A percentile compares a stretch with the other conserved stretches of the same genome.
phyloP scores from a whole-genome alignment of 2,329 filamentous ascomycete species.

The Xylaria sp. region DNA sequence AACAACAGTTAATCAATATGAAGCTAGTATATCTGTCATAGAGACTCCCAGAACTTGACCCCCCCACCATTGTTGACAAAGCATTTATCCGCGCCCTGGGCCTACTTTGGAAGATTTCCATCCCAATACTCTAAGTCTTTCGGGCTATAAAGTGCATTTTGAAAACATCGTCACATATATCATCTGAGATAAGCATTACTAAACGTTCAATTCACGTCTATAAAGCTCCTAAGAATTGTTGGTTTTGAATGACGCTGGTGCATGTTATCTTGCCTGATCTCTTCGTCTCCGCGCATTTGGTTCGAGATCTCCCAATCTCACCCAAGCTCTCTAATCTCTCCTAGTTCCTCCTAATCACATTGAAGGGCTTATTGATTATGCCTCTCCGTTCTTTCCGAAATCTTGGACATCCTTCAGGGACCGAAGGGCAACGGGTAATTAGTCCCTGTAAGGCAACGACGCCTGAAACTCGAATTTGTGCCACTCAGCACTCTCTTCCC shows the following conservation, averaged over 20 bases:
- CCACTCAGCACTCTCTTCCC: background rate
- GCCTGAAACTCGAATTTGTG: background rate
- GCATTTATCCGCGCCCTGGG: background rate
- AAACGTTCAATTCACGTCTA: background rate
- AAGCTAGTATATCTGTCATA: background rate
- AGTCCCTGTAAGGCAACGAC: conserved; percentile 27
- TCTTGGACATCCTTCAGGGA: conserved; percentile 18
- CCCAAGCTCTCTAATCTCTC: too few relatives aligned
- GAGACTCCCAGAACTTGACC: background rate
- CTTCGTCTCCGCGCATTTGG: background rate
- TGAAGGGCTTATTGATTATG: conserved; percentile 4
- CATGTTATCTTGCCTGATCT: background rate
- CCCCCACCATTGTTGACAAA: background rate
- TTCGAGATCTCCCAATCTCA: background rate
- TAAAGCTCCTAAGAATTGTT: background rate
- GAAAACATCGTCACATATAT: background rate
- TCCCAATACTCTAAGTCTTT: background rate
- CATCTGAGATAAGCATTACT: background rate
- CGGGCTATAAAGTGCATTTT: background rate
- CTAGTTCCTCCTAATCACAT: background rate
- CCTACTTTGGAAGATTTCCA: background rate
- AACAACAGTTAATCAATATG: background rate
- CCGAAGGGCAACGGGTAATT: conserved; percentile 11
- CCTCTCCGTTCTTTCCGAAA: background rate
- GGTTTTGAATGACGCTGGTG: background rate